Conservation (phyloP, 768 basidiomycete species). For the Lentinula lateritia region DNA sequence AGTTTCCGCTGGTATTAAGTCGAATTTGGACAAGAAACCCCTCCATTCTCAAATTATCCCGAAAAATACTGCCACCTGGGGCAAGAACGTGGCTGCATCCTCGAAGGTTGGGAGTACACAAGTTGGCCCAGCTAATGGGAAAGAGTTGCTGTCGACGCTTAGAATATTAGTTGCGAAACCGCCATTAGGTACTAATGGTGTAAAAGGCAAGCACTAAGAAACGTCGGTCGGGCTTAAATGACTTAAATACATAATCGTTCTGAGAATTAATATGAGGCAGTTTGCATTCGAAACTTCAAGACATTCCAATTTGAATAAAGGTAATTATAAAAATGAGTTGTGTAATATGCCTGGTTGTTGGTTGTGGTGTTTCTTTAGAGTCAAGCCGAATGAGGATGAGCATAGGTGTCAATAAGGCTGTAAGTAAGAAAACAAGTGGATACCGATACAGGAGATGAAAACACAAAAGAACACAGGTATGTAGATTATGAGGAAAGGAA, state of each 20-base stretch:
- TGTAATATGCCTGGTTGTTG: background rate
- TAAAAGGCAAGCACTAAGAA: background rate
- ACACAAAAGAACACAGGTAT: background rate
- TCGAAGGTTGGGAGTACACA: background rate
- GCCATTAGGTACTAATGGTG: background rate
- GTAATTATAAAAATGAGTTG: background rate
- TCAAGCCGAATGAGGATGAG: background rate
- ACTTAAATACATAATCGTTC: too few species aligned
- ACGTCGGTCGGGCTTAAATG: too few species aligned
- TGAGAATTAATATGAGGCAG: too few species aligned
- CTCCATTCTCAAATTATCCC: background rate
- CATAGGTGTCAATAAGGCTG: background rate
- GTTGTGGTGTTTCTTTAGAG: too few species aligned
- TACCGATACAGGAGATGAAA: background rate
- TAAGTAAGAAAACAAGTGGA: background rate
- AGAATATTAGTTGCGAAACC: too few species aligned
- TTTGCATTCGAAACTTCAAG: background rate
- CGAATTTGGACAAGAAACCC: background rate
- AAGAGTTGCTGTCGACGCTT: background rate
- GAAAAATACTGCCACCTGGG: background rate
- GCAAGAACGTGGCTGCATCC: background rate
- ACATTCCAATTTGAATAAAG: background rate
- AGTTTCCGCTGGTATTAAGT: background rate
- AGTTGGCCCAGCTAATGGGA: background rate
- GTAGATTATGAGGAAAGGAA: background rate